Evolutionary conservation across 1,284 basidiomycete genomes (phyloP).

Genomic region (Apiotrichum brassicae): DNA sequence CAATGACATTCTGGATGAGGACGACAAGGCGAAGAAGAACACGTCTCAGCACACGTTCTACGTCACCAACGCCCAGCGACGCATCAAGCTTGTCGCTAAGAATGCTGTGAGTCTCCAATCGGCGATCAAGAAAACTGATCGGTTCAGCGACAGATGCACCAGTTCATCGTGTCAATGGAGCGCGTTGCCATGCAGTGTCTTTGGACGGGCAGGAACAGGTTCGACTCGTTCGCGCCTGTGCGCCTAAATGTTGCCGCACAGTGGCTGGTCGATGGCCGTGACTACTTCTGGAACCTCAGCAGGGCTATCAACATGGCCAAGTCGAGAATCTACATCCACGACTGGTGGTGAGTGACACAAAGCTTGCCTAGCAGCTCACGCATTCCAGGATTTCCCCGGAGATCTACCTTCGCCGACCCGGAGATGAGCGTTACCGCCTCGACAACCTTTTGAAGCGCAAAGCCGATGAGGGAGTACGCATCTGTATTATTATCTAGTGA

Average conservation of each 20-base stretch:
- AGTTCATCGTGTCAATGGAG: slow-evolving; percentile 92
- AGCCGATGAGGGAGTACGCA: slow-evolving; percentile 92
- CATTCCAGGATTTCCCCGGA: slow-evolving; percentile 51
- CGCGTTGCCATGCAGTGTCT: slow-evolving; percentile 69
- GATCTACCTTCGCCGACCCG: slow-evolving; percentile 73
- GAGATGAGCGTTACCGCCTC: slow-evolving; percentile 78
- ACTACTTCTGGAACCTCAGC: slow-evolving; percentile 97
- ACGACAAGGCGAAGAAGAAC: slow-evolving; percentile 31
- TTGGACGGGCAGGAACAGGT: slow-evolving; percentile 76
- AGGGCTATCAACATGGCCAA: slow-evolving; percentile 85
- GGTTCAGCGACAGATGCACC: slow-evolving; percentile 84
- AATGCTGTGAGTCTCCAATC: slow-evolving; percentile 61
- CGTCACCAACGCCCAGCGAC: slow-evolving; percentile 83
- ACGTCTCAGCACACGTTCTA: slow-evolving; percentile 80
- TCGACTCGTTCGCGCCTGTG: slow-evolving; percentile 91
- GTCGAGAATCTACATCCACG: slow-evolving; percentile 85
- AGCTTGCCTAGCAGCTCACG: background rate
- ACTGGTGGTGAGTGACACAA: slow-evolving; percentile 64
- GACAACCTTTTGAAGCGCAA: slow-evolving; percentile 85
- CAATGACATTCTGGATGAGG: slow-evolving; percentile 22
- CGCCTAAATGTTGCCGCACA: slow-evolving; percentile 88
- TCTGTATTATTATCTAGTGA: slow-evolving; percentile 84
- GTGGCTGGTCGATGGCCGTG: slow-evolving; percentile 98
- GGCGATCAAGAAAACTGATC: background rate
- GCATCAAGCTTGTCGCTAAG: slow-evolving; percentile 78